These are phyloP conservation scores for Pestalotiopsis sp. DNA, from an alignment of 2,329 filamentous ascomycete genomes.

Conservation along the genomic window DNA sequence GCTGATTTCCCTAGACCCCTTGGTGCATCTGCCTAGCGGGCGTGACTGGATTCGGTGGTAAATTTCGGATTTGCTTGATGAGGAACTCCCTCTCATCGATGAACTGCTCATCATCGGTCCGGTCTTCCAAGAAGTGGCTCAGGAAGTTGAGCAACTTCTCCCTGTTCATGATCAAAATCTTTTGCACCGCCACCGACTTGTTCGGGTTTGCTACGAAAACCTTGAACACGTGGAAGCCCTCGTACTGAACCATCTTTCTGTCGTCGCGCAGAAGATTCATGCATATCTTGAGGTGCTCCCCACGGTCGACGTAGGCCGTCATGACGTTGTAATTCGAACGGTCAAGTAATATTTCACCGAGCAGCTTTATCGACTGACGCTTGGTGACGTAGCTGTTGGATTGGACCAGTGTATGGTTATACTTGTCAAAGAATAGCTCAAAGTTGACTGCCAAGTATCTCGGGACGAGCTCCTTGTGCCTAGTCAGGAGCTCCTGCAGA, in stretches of 20 bases:
- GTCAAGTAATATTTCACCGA: conserved; percentile 93
- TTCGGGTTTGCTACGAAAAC: conserved; percentile 99
- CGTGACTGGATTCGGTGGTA: conserved; percentile 61
- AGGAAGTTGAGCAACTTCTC: conserved; percentile 89
- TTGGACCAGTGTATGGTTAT: conserved; percentile 85
- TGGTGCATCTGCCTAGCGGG: conserved; percentile 44
- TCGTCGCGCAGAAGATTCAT: conserved; percentile 97
- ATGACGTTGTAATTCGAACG: conserved; percentile 97
- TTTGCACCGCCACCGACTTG: conserved; percentile 94
- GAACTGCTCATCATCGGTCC: conserved; percentile 97
- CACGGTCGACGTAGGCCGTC: conserved; percentile 94
- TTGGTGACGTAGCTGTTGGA: conserved; percentile 98
- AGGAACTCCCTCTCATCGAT: conserved; percentile 97
- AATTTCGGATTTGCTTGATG: conserved; percentile 85
- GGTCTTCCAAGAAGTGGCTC: conserved; percentile 88
- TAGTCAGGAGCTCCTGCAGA: conserved; percentile 82
- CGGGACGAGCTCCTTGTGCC: conserved; percentile 89
- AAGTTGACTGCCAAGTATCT: conserved; percentile 90
- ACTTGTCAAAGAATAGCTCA: conserved; percentile 87
- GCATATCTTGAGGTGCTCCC: conserved; percentile 95
- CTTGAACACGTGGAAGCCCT: conserved; percentile 99
- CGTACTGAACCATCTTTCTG: conserved; percentile 98
- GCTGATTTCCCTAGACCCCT: conserved; percentile 20
- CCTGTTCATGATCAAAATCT: conserved; percentile 94
- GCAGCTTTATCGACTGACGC: conserved; percentile 93